Base-by-base conservation (phyloP, 2,329 filamentous ascomycete genomes). In the Albophoma yamanashiensis region DNA sequence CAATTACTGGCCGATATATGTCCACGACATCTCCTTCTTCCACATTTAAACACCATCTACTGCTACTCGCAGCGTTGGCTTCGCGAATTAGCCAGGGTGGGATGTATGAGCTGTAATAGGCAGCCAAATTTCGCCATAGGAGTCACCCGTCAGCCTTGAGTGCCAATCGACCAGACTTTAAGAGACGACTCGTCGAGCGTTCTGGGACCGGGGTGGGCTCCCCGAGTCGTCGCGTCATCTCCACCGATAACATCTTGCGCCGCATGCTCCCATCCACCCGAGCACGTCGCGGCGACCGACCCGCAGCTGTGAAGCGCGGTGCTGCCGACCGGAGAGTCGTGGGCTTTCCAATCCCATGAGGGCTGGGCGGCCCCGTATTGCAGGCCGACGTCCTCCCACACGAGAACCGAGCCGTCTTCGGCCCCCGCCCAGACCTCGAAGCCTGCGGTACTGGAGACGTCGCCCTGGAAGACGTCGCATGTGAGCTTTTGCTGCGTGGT, bases 351-450 rank as follows among this genome's bases (percentile, higher is more conserved):
- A n/a, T 68, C 67, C 81, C 82, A 84, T 0, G 75, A 70, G 4
- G 77, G 75, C 34, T 73, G 67, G 27, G 75, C 67, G 8, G 74
- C 71, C 20, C 82, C 83, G 53, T 74, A 76, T 3, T 63, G 64
- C 45, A 68, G 71, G 34, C 84, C 83, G 0, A 85, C 79, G 14
- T 76, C 75, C 52, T 87, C 81, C 80, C 83, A 88, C 8, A 86
- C 78, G 53, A 76, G 75, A n/a, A 85, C 79, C 3, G 71, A 67
- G 1, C 85, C 84, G 62, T 79, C 74, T 52, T 77, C 74, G 0
- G 80, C 78, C 2, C 85, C 85, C 7, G 82, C 82, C 85, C 85
- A 88, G 55, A 87, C 76, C 68, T 88, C 85, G 62, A 84, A 85
- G 1, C 78, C 78, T 1, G 73, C 73, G 0, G 62, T 61, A 0